Evolutionary conservation across 2,329 filamentous ascomycete genomes (phyloP).

Genomic region (Fusarium praegraminearum): DNA sequence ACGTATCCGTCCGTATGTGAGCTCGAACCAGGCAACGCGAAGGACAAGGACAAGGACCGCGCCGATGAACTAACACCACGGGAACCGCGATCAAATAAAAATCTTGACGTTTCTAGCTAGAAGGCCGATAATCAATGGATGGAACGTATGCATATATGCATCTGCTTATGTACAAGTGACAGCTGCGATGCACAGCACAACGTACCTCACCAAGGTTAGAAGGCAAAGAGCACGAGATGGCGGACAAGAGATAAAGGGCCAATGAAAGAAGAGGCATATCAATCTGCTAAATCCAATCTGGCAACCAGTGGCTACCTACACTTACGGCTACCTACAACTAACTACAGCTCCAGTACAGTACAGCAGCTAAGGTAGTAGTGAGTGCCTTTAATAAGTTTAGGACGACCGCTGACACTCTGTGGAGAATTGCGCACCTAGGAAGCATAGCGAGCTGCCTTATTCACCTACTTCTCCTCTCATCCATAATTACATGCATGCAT

Average conservation of each 20-base stretch:
- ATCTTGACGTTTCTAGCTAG: slow-evolving; percentile 30
- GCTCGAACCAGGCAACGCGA: slow-evolving; percentile 34
- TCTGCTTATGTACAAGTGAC: slow-evolving; percentile 32
- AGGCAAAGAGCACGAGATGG: slow-evolving; percentile 6
- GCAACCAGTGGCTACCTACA: slow-evolving; percentile 27
- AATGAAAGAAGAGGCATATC: slow-evolving; percentile 12
- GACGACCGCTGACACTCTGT: slow-evolving; percentile 1
- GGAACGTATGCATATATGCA: slow-evolving; percentile 3
- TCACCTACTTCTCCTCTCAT: slow-evolving; percentile 26
- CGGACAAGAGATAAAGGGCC: slow-evolving; percentile 2
- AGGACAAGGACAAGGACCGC: slow-evolving; percentile 22
- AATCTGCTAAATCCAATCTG: slow-evolving; percentile 14
- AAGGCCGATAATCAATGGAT: slow-evolving; percentile 26
- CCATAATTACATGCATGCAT: slow-evolving; percentile 39
- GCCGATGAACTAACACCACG: slow-evolving; percentile 30
- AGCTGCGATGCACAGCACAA: slow-evolving; percentile 24
- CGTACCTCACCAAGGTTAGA: neutral
- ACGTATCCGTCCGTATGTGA: slow-evolving; percentile 7
- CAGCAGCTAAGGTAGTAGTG: neutral
- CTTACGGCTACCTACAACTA: neutral
- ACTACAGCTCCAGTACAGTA: neutral
- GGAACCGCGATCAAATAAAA: slow-evolving; percentile 5
- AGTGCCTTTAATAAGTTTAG: neutral
- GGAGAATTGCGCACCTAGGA: slow-evolving; percentile 3
- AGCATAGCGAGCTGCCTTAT: slow-evolving; percentile 13